A percentile compares a stretch with the other conserved stretches of the same genome.
These are phyloP conservation scores for Metschnikowia orientalis DNA, from an alignment of 805 yeast species.

Conservation along the genomic window DNA sequence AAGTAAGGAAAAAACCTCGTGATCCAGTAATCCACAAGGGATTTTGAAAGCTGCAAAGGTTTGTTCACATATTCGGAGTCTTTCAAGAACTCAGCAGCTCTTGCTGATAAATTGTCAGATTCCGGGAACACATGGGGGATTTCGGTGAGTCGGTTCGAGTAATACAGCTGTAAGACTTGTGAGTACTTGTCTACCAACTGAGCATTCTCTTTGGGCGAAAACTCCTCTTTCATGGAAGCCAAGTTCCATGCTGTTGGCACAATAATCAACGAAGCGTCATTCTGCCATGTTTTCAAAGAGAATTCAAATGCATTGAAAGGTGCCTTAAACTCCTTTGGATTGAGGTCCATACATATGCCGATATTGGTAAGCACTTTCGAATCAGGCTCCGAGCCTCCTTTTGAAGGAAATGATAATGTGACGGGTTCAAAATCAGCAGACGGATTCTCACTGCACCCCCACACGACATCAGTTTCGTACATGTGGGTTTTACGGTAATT, in stretches of 20 bases:
- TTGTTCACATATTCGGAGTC: too few species aligned
- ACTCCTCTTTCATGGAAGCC: too few species aligned
- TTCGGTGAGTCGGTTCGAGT: neutral
- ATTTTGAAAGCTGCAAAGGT: conserved; percentile 15
- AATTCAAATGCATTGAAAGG: conserved; percentile 76
- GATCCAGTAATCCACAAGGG: conserved; percentile 64
- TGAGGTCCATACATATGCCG: conserved; percentile 94
- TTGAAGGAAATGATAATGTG: conserved; percentile 33
- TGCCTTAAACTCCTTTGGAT: conserved; percentile 79
- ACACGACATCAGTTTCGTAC: conserved; percentile 71
- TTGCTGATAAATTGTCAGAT: neutral
- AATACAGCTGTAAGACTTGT: neutral
- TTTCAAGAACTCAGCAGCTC: neutral
- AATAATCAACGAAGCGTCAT: conserved; percentile 52
- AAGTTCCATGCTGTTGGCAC: conserved; percentile 89
- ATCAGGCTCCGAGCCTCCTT: neutral
- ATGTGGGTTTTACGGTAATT: conserved; percentile 75
- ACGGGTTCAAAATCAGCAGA: conserved; percentile 50
- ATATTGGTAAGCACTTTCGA: conserved; percentile 47
- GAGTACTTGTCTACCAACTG: conserved; percentile 2
- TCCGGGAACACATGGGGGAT: neutral
- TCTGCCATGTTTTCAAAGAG: conserved; percentile 46
- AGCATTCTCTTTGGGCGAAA: conserved; percentile 40
- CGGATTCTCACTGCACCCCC: conserved; percentile 76
- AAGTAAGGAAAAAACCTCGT: conserved; percentile 62